phyloP scores from a whole-genome alignment of 2,329 filamentous ascomycete genomes.

The Calonectria ilicicola region DNA sequence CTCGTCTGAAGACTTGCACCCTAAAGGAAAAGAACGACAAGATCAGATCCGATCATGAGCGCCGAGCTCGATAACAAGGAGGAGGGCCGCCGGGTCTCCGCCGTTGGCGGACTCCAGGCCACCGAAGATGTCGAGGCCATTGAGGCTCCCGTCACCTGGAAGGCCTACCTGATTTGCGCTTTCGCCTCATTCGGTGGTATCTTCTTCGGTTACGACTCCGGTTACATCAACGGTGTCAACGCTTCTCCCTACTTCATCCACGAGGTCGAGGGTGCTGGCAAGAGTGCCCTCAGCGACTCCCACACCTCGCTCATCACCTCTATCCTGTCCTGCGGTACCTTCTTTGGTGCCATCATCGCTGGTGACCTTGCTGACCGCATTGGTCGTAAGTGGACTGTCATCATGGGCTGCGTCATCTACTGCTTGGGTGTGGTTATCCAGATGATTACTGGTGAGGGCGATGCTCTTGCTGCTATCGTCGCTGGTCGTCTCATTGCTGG shows the following conservation, averaged over 20 bases:
- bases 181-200: conserved; percentile 80
- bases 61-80: conserved; percentile 35
- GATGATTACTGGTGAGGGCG: conserved; percentile 61
- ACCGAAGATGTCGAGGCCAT: conserved; percentile 68
- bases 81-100: conserved; percentile 39
- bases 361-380: conserved; percentile 82
- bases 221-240: conserved; percentile 77
- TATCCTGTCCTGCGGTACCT: conserved; percentile 82
- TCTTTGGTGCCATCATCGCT: conserved; percentile 82
- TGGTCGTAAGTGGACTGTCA: conserved; percentile 79
- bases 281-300: conserved; percentile 50
- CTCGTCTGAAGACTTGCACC: neutral
- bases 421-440: conserved; percentile 76
- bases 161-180: conserved; percentile 77
- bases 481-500: conserved; percentile 81
- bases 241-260: conserved; percentile 64
- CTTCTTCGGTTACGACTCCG: conserved; percentile 84
- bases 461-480: conserved; percentile 72
- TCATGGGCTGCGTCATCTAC: conserved; percentile 79
- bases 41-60: conserved; percentile 37
- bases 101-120: conserved; percentile 49
- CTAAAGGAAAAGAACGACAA: neutral
- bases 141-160: conserved; percentile 76
- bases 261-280: conserved; percentile 59
- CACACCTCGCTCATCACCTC: conserved; percentile 74